A percentile compares a stretch with the other conserved stretches of the same genome.
These are phyloP conservation scores for Cornus florida DNA, from an alignment of 148 eudicot genomes.

Conservation along the genomic window DNA sequence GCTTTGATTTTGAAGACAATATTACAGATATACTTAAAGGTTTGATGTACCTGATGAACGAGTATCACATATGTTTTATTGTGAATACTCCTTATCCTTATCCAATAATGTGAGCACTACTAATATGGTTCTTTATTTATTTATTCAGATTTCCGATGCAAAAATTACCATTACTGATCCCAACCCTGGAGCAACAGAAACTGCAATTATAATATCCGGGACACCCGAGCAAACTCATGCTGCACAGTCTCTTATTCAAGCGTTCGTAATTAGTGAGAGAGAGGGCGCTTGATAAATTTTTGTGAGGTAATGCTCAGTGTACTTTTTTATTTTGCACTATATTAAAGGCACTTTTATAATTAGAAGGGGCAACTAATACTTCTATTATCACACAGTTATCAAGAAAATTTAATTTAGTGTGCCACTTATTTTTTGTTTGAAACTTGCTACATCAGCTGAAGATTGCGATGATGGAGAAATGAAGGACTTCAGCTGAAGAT, in stretches of 20 bases:
- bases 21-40: neutral
- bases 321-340: neutral
- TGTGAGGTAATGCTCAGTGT: slow-evolving; percentile 14
- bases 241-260: slow-evolving; percentile 93
- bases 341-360: neutral
- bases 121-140: neutral
- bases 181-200: slow-evolving; percentile 77
- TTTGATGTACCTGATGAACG: neutral
- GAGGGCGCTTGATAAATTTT: slow-evolving; percentile 41
- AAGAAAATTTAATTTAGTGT: neutral
- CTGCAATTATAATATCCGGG: slow-evolving; percentile 79
- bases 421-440: neutral
- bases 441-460: slow-evolving; percentile 9
- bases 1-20: too few relatives aligned
- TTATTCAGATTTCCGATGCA: slow-evolving; percentile 82
- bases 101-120: neutral
- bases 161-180: slow-evolving; percentile 71
- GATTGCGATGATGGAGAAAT: slow-evolving; percentile 7
- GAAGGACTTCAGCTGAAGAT: slow-evolving; percentile 12
- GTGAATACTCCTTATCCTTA: neutral
- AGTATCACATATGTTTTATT: too few relatives aligned
- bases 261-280: slow-evolving; percentile 78
- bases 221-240: slow-evolving; percentile 96
- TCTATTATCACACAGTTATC: neutral
- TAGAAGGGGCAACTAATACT: neutral